phyloP scores from a whole-genome alignment of 495 filamentous ascomycete species.

The Lepraria neglecta region DNA sequence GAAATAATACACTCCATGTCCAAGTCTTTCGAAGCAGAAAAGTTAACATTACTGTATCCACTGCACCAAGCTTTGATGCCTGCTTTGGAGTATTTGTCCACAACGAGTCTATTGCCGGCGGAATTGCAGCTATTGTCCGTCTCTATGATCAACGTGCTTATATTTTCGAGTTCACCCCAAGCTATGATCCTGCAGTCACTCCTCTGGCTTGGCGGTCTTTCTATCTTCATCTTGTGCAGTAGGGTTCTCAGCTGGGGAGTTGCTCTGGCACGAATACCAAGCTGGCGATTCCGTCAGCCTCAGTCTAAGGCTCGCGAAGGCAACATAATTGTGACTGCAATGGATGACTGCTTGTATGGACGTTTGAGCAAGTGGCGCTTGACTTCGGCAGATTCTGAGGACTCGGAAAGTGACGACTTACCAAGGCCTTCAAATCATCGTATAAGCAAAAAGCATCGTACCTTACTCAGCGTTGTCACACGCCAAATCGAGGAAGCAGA shows the following conservation, averaged over 20 bases:
- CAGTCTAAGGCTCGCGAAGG: constrained; percentile 16
- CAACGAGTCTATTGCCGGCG: constrained; percentile 75
- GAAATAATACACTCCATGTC: constrained; percentile 5
- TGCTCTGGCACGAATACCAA: constrained; percentile 77
- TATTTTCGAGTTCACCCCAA: constrained; percentile 77
- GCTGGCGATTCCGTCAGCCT: constrained; percentile 67
- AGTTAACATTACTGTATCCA: constrained; percentile 66
- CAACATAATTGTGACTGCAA: constrained; percentile 45
- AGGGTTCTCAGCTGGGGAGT: constrained; percentile 82
- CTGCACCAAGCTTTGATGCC: constrained; percentile 76
- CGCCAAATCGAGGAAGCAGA: background rate
- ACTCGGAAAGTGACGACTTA: constrained; percentile 44
- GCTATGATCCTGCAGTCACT: constrained; percentile 72
- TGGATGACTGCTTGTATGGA: constrained; percentile 46
- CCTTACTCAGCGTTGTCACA: background rate
- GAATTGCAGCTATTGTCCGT: constrained; percentile 83
- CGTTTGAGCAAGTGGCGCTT: constrained; percentile 36
- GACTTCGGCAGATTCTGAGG: constrained; percentile 35
- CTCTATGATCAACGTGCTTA: constrained; percentile 72
- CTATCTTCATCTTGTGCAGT: constrained; percentile 63
- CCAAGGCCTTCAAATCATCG: background rate
- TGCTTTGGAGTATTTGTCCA: constrained; percentile 70
- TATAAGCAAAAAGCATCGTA: background rate
- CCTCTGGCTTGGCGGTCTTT: constrained; percentile 82
- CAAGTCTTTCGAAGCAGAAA: constrained; percentile 44